Conservation (phyloP, 768 basidiomycete species). For the Vishniacozyma victoriae region DNA sequence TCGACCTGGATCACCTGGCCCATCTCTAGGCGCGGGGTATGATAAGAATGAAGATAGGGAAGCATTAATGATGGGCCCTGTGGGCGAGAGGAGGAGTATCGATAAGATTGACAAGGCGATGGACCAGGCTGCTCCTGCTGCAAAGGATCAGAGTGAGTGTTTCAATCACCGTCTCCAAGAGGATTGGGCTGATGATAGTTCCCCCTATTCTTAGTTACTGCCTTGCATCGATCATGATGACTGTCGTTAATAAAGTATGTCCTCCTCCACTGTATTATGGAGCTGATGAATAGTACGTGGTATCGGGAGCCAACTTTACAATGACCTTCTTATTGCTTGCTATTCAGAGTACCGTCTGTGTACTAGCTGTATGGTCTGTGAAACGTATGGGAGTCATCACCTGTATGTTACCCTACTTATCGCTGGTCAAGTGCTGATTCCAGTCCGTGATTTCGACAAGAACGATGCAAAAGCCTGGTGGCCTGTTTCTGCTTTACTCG, state of each 20-base stretch:
- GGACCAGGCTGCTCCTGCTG: neutral
- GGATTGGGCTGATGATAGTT: slow-evolving; percentile 50
- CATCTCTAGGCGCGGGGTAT: neutral
- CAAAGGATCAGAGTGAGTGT: neutral
- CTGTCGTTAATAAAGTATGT: slow-evolving; percentile 85
- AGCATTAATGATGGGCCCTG: neutral
- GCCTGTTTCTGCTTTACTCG: slow-evolving; percentile 85
- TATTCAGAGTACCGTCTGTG: slow-evolving; percentile 85
- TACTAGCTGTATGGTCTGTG: slow-evolving; percentile 64
- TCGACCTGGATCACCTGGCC: neutral
- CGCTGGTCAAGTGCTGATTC: neutral
- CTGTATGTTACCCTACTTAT: slow-evolving; percentile 14
- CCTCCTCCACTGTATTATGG: neutral
- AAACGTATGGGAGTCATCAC: slow-evolving; percentile 60
- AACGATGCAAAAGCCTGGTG: slow-evolving; percentile 89
- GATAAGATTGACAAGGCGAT: neutral
- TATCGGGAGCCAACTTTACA: slow-evolving; percentile 84
- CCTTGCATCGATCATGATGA: slow-evolving; percentile 92
- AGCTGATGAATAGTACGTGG: slow-evolving; percentile 65
- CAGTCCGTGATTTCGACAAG: slow-evolving; percentile 67
- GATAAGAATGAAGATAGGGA: neutral
- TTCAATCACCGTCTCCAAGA: neutral
- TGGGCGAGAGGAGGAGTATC: neutral
- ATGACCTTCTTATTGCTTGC: slow-evolving; percentile 94
- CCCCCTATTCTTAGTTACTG: slow-evolving; percentile 85